phyloP scores from a whole-genome alignment of 345 rosid genomes.

The Linum tenue region DNA sequence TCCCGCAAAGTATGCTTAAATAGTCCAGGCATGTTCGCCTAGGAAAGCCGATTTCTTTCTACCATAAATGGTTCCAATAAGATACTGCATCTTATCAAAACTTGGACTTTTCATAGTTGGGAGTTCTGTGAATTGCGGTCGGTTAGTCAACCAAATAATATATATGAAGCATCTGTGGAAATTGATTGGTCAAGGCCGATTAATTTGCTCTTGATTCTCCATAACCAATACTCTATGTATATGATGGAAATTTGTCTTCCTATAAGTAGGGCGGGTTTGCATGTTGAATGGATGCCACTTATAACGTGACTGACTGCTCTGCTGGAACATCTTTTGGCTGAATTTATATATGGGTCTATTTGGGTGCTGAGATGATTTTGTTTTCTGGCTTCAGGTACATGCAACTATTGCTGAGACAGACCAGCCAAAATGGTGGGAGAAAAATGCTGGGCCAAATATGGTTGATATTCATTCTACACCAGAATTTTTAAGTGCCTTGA shows the following conservation, averaged over 20 bases:
- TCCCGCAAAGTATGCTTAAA: too few species aligned
- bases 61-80: background rate
- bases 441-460: constrained; percentile 77
- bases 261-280: too few species aligned
- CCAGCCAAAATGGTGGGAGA: constrained; percentile 94
- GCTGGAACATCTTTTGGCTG: constrained; percentile 5
- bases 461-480: constrained; percentile 79
- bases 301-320: background rate
- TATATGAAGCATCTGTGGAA: background rate
- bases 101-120: background rate
- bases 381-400: constrained; percentile 34
- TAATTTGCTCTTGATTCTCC: too few species aligned
- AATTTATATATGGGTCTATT: background rate
- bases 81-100: background rate
- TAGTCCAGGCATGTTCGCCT: background rate
- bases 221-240: too few species aligned
- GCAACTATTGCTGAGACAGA: constrained; percentile 61
- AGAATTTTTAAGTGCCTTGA: constrained; percentile 65
- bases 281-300: background rate
- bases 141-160: background rate
- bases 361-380: constrained; percentile 7
- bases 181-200: background rate
- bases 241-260: too few species aligned
- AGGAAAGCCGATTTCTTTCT: background rate
- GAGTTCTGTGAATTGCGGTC: background rate